Conservation (phyloP, 345 rosid genomes). For the Theobroma cacao region DNA sequence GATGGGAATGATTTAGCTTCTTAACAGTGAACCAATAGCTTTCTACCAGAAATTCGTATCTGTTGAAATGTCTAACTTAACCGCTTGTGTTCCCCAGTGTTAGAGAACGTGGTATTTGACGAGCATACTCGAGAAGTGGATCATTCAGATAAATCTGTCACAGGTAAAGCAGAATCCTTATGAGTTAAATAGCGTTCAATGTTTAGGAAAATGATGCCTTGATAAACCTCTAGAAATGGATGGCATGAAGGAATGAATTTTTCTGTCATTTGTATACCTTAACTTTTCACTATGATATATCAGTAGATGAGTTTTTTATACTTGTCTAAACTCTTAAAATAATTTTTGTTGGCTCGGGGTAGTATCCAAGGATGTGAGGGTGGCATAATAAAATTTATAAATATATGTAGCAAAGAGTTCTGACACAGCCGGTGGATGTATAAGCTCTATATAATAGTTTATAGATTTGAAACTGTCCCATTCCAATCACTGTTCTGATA, state of each 20-base stretch:
- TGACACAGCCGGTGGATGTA: too few relatives aligned
- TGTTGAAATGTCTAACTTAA: not conserved
- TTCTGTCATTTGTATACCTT: too few relatives aligned
- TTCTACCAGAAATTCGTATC: not conserved
- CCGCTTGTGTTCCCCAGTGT: conserved; percentile 37
- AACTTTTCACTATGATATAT: too few relatives aligned
- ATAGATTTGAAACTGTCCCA: not conserved
- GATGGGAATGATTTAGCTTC: not conserved
- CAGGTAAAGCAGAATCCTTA: conserved; percentile 42
- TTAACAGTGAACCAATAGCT: not conserved
- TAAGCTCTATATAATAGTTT: too few relatives aligned
- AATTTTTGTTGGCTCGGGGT: too few relatives aligned
- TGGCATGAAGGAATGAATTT: too few relatives aligned
- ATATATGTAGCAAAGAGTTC: too few relatives aligned
- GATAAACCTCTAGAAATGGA: not conserved
- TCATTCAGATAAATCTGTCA: conserved; percentile 73
- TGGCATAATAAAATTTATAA: too few relatives aligned
- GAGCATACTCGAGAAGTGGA: conserved; percentile 90
- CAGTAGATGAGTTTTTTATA: too few relatives aligned
- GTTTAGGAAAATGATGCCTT: not conserved
- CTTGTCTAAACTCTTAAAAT: not conserved
- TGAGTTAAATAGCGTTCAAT: not conserved
- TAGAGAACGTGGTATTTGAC: conserved; percentile 93
- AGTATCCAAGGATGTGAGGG: too few relatives aligned
- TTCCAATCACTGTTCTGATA: not conserved